Conservation (phyloP, 2,329 filamentous ascomycete species). For the Pseudogymnoascus sp. region DNA sequence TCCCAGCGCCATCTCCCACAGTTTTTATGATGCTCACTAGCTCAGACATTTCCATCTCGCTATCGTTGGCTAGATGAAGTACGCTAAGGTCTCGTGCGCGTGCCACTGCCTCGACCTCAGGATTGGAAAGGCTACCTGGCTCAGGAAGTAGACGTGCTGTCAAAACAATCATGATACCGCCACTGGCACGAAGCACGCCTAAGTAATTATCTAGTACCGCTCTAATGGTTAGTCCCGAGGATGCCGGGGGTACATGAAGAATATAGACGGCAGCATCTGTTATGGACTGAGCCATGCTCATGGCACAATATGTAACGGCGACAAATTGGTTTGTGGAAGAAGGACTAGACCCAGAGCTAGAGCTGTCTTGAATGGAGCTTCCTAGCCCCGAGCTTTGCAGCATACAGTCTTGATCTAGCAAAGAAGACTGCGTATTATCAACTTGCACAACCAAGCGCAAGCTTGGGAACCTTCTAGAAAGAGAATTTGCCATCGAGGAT, state of each 20-base stretch:
- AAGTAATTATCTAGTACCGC: constrained; percentile 30
- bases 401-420: not conserved
- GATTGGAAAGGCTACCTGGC: constrained; percentile 17
- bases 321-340: constrained; percentile 14
- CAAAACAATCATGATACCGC: constrained; percentile 25
- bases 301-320: constrained; percentile 19
- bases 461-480: constrained; percentile 22
- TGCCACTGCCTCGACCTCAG: constrained; percentile 21
- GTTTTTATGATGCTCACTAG: constrained; percentile 25
- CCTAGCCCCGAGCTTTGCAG: not conserved
- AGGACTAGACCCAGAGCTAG: constrained; percentile 5
- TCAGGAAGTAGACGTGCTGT: constrained; percentile 23
- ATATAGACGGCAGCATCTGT: constrained; percentile 31
- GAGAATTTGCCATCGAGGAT: constrained; percentile 12
- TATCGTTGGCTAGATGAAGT: constrained; percentile 27
- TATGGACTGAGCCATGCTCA: constrained; percentile 24
- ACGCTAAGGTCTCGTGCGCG: constrained; percentile 27
- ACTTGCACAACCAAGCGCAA: constrained; percentile 27
- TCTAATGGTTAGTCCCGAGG: constrained; percentile 15
- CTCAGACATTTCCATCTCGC: constrained; percentile 26
- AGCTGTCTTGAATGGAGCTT: not conserved
- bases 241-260: constrained; percentile 23
- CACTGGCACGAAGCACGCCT: constrained; percentile 26
- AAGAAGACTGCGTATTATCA: not conserved
- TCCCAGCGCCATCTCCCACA: constrained; percentile 23